Base-by-base conservation (phyloP, 345 rosid genomes). In the Lepidium aucheri region DNA sequence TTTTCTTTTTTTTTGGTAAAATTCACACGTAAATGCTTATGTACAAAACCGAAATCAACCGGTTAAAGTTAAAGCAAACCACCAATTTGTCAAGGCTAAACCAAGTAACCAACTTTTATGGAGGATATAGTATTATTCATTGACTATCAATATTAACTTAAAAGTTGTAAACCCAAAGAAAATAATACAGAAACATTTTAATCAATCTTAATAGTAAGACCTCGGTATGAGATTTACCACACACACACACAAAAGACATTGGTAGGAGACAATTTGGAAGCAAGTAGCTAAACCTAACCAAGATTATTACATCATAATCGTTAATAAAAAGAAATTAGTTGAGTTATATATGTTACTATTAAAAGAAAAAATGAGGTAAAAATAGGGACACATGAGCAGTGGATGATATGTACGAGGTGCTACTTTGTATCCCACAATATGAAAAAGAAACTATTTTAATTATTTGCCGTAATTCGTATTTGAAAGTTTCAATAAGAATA, bases 401-500 rank as follows among this genome's bases (percentile, higher is more conserved):
- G 41, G 42, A 41, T 51, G 70, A 12, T 9, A 53, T 6, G 33
- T 43, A 43, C 72, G 72, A 67, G 72, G 63, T 45, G 47, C 3
- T 55, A 46, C 18, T 42, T 53, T 61, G 68, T 68, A 59, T 69
- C 67, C 42, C 67, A 59, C 18, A 50, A 68, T 50, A 20, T 1
- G 22, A 20, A 20, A 20, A 20, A 20, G 2, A 20, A 20, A 20
- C 22, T 38, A n/a, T 18, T 9, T 33, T 9, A 35, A 57, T 30
- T 65, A 65, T 34, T 22, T 59, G 34, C 59, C 44, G 39, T 69
- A 61, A 60, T 52, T 61, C 54, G 68, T 38, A 40, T 20, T 33
- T 60, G 74, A 51, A 51, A 44, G 3, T 70, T 53, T 16, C 68
- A 4, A 70, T 45, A 40, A 70, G 68, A 70, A 62, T 62, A 61